These are phyloP conservation scores for Trichoderma endophyticum DNA, from an alignment of 2,329 filamentous ascomycete genomes.

Conservation along the genomic window DNA sequence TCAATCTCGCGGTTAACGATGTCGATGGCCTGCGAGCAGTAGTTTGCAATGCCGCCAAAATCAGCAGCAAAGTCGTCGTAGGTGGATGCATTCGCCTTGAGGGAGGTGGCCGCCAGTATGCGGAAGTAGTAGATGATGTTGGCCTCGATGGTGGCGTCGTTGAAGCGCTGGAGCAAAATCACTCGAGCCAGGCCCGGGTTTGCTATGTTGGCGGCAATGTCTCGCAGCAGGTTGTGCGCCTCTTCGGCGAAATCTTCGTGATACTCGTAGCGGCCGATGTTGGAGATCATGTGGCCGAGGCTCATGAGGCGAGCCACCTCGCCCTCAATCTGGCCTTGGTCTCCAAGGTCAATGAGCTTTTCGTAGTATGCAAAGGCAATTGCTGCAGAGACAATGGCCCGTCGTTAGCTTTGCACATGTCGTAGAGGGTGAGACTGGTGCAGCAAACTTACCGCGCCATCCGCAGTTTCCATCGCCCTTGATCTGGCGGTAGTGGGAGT, in stretches of 20 bases:
- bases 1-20: constrained; percentile 81
- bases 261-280: constrained; percentile 66
- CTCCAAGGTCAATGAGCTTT: constrained; percentile 66
- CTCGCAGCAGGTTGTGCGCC: constrained; percentile 64
- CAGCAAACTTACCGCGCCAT: constrained; percentile 81
- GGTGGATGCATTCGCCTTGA: constrained; percentile 67
- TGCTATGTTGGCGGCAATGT: constrained; percentile 57
- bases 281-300: constrained; percentile 67
- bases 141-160: constrained; percentile 63
- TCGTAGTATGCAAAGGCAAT: constrained; percentile 94
- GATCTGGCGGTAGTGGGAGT: constrained; percentile 82
- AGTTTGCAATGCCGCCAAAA: constrained; percentile 58
- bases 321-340: constrained; percentile 60
- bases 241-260: constrained; percentile 81
- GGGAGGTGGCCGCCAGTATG: constrained; percentile 78
- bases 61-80: constrained; percentile 72
- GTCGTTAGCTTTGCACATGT: background rate
- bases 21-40: constrained; percentile 69
- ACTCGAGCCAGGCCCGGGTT: constrained; percentile 55
- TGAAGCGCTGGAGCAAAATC: constrained; percentile 66
- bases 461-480: constrained; percentile 95
- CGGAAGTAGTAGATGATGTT: constrained; percentile 82
- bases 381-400: constrained; percentile 49
- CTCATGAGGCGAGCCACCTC: constrained; percentile 71
- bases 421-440: background rate